Base-by-base conservation (phyloP, 1,284 basidiomycete genomes). In the Austroboletus sp. region DNA sequence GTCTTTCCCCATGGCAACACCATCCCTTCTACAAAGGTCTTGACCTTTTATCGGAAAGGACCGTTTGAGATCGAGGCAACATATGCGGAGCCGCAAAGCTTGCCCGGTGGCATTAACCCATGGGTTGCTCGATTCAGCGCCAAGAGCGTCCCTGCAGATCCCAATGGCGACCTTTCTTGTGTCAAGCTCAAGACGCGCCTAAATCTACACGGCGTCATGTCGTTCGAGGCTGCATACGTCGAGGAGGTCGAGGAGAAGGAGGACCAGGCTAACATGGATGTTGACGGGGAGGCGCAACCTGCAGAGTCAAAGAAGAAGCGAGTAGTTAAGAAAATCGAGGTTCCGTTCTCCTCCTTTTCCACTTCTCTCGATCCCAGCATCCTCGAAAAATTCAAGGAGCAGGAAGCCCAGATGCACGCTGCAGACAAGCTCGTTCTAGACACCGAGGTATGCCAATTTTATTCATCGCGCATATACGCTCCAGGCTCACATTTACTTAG, bases 381-480 rank as follows among this genome's bases (percentile, higher is more conserved):
- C 23, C 60, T 94, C 44, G 81, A 93, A 64, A 63, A 70, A 49
- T 73, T 76, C 63, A 80, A 74, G 65, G 89, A 94, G 71, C 72
- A 75, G 53, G 93, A 96, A 72, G 82, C 81, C 34, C 73, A 86
- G 69, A 90, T 97, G 89, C 77, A 85, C 66, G 78, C 87, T 31
- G 72, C 78, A 46, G 93, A 97, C 72, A 96, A 94, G 75, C 85
- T 96, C 52, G 93, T 97, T 43, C 79, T 81, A 70, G 93, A 96
- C 67, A 96, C 93, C 47, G 91, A 95, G 80, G 88, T 88, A 57
- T 34, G 76, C 69, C 37, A 8, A 9, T 45, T 34, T 41, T 42
- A 29, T 23, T 41, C 23, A 0, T 17, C 4, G 25, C 4, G 40
- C 15, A 40, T 41, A 26, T 17, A 36, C 12, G 16, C 15, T 26